Base-by-base conservation (phyloP, 2,329 filamentous ascomycete species). In the Cladophialophora yegresii region DNA sequence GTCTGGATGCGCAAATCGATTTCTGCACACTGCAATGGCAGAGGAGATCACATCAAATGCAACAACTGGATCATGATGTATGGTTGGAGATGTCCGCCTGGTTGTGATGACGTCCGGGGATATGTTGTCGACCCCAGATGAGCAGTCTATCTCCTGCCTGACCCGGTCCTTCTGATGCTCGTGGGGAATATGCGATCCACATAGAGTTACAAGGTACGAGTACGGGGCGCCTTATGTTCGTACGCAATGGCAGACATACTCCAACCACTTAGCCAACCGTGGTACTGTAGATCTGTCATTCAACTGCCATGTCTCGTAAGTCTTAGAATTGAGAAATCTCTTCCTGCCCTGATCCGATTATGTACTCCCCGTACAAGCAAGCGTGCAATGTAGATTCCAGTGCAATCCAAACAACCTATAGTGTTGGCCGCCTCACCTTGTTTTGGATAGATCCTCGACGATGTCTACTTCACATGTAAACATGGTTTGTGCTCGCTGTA, bases 1-100 rank as follows among this genome's bases (percentile, higher is more conserved):
- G 2, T 6, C 8, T n/a, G 16, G 16, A n/a, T n/a, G 36, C 36
- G n/a, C 16, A n/a, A n/a, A 43, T n/a, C 36, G 36, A 43, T 6
- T 43, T 43, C 16, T n/a, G 8, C 36, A n/a, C 36, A 7, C 36
- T n/a, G 36, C 36, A 20, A 43, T 43, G n/a, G 16, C 2, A 16
- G 16, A 49, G 23, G 55, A 28, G 9, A 20, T 3, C 3, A 49
- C 13, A 16, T 49, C 13, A 36, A 45, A 23, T 49, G 12, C 26
- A 20, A 26, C 20, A 9, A 33, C 40, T 26, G 50, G 23, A 23
- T 50, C 13, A 16, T 32, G 33, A 49, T 53, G 43, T 50, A 9
- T 51, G 12, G 28, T 45, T 51, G 57, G 57, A 59, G 57, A 59
- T 59, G 45, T 59, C 57, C 57, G 57, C 45, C 45, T 36, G 16